These are phyloP conservation scores for Eimeria zaria DNA, from an alignment of 169 alveolate species.

Conservation along the genomic window DNA sequence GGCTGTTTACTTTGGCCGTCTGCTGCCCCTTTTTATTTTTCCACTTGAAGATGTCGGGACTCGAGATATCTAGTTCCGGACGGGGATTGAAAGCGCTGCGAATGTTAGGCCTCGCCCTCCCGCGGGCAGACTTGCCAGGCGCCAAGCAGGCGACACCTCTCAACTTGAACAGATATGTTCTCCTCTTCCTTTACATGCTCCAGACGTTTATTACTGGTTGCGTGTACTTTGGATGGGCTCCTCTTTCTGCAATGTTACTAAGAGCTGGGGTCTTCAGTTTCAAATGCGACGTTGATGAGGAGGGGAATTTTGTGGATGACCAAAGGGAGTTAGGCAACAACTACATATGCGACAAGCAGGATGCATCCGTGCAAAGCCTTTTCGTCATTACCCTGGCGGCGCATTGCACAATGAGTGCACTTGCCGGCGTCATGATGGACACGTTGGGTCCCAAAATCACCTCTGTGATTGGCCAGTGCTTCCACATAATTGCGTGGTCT, in stretches of 20 bases:
- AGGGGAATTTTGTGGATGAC: constrained; percentile 7
- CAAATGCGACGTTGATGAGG: constrained; percentile 6
- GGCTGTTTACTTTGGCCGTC: neutral
- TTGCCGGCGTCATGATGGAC: constrained; percentile 88
- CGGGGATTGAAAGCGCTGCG: neutral
- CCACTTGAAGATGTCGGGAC: neutral
- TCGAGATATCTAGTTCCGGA: neutral
- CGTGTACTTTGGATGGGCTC: constrained; percentile 85
- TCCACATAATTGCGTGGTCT: constrained; percentile 87
- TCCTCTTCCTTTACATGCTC: constrained; percentile 49
- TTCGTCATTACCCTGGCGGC: constrained; percentile 86
- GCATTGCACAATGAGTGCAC: constrained; percentile 87
- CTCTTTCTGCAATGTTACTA: constrained; percentile 71
- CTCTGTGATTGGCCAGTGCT: constrained; percentile 86
- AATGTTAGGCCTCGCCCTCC: constrained; percentile 33
- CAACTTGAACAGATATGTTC: constrained; percentile 60
- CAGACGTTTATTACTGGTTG: constrained; percentile 36
- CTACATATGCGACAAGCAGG: constrained; percentile 88
- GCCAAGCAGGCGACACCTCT: constrained; percentile 82
- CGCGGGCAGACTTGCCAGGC: constrained; percentile 79
- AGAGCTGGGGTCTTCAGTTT: constrained; percentile 33
- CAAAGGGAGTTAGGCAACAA: neutral
- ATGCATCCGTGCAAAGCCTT: constrained; percentile 87
- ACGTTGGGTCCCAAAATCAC: constrained; percentile 87
- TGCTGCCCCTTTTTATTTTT: neutral